phyloP scores from a whole-genome alignment of 129 eudicot species.

The Ambrosia trifida region DNA sequence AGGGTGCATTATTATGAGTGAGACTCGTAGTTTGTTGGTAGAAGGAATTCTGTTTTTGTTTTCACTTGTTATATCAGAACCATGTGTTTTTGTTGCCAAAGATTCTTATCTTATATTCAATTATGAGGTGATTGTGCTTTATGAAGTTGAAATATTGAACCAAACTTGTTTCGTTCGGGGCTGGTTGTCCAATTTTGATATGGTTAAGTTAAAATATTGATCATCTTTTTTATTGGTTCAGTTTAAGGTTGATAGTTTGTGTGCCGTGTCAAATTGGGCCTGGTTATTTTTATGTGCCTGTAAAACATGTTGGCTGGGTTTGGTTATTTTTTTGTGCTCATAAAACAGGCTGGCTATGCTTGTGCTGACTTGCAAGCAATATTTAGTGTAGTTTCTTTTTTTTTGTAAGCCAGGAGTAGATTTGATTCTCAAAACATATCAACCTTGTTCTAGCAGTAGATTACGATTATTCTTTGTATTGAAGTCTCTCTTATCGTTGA shows the following conservation, averaged over 20 bases:
- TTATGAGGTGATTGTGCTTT: conserved; percentile 25
- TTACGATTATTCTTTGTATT: too few relatives aligned
- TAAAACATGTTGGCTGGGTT: too few relatives aligned
- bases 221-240: background rate
- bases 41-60: conserved; percentile 29
- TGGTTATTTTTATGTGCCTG: too few relatives aligned
- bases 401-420: too few relatives aligned
- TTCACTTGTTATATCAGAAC: conserved; percentile 12
- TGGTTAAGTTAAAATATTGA: background rate
- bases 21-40: conserved; percentile 32
- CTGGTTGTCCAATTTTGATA: background rate
- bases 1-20: conserved; percentile 10
- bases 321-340: too few relatives aligned
- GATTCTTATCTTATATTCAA: conserved; percentile 19
- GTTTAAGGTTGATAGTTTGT: background rate
- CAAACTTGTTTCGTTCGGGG: background rate
- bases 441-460: too few relatives aligned
- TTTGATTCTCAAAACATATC: too few relatives aligned
- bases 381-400: too few relatives aligned
- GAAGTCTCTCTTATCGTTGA: too few relatives aligned
- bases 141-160: conserved; percentile 12
- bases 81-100: conserved; percentile 23
- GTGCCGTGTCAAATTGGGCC: background rate
- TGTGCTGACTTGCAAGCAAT: too few relatives aligned
- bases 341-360: too few relatives aligned